Evolutionary conservation across 164 flowering plant species (phyloP).

Genomic region (Umbilicus rupestris): DNA sequence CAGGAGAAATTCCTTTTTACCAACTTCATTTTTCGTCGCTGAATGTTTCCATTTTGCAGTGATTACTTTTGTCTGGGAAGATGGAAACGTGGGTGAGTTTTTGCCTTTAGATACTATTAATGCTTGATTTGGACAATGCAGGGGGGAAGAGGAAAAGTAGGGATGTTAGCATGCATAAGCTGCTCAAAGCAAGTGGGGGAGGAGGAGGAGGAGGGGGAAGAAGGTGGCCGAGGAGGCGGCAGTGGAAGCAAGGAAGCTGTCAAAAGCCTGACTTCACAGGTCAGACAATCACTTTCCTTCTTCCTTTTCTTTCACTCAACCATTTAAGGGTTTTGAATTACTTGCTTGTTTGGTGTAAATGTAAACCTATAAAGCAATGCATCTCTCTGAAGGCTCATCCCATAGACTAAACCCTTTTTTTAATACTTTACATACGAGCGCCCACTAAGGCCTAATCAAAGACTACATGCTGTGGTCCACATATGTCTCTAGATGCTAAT

Average conservation of each 20-base stretch:
- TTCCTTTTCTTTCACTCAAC: no score
- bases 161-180: constrained; percentile 4
- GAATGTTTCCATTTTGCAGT: neutral
- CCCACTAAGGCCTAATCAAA: neutral
- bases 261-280: constrained; percentile 94
- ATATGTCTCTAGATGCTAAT: constrained; percentile 4
- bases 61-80: neutral
- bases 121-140: neutral
- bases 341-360: neutral
- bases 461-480: constrained; percentile 3
- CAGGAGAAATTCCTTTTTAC: no score
- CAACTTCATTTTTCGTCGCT: no score
- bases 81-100: neutral
- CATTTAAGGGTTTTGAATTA: no score
- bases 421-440: neutral
- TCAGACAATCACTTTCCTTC: constrained; percentile 10
- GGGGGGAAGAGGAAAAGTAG: neutral
- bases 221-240: constrained; percentile 41
- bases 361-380: no score
- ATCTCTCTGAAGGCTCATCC: no score
- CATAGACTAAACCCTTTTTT: no score
- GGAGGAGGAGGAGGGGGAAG: constrained; percentile 39
- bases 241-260: constrained; percentile 75
- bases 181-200: constrained; percentile 2
- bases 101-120: neutral